These are phyloP conservation scores for Paraconiothyrium brasiliense DNA, from an alignment of 2,329 filamentous ascomycete species.

Conservation along the genomic window DNA sequence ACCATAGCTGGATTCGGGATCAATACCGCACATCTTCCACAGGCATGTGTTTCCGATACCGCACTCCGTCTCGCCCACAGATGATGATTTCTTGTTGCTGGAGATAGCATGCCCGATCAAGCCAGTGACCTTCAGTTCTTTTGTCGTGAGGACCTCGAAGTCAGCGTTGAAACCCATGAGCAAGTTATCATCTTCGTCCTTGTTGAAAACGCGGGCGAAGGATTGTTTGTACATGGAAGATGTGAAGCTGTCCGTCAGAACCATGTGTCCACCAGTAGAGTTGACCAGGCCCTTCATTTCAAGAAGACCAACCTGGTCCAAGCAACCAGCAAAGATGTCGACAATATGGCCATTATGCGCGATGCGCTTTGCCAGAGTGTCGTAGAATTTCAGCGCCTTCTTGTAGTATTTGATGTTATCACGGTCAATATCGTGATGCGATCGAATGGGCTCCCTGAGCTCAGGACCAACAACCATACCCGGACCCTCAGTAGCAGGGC, in stretches of 20 bases:
- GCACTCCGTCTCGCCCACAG: constrained; percentile 96
- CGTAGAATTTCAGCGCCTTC: constrained; percentile 98
- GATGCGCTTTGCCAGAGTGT: constrained; percentile 89
- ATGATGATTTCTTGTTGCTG: constrained; percentile 96
- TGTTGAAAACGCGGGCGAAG: constrained; percentile 96
- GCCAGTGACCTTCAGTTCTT: constrained; percentile 97
- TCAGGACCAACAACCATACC: constrained; percentile 97
- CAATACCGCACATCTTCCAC: constrained; percentile 99
- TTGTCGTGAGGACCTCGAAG: constrained; percentile 94
- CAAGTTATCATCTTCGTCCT: constrained; percentile 92
- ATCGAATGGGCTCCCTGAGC: constrained; percentile 93
- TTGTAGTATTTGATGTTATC: constrained; percentile 99
- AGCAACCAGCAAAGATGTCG: constrained; percentile 95
- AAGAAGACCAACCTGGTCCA: constrained; percentile 94
- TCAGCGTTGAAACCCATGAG: constrained; percentile 98
- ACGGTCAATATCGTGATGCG: constrained; percentile 97
- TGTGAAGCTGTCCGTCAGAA: constrained; percentile 96
- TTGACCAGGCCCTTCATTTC: constrained; percentile 99
- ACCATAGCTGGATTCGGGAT: constrained; percentile 91
- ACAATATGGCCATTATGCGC: constrained; percentile 97
- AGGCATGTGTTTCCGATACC: constrained; percentile 98
- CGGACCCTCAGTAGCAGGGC: constrained; percentile 92
- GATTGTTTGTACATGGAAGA: constrained; percentile 99
- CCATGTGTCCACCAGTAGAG: constrained; percentile 97
- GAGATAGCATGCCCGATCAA: constrained; percentile 97